These are phyloP conservation scores for Fusarium tupiense DNA, from an alignment of 2,329 filamentous ascomycete species.

Conservation along the genomic window DNA sequence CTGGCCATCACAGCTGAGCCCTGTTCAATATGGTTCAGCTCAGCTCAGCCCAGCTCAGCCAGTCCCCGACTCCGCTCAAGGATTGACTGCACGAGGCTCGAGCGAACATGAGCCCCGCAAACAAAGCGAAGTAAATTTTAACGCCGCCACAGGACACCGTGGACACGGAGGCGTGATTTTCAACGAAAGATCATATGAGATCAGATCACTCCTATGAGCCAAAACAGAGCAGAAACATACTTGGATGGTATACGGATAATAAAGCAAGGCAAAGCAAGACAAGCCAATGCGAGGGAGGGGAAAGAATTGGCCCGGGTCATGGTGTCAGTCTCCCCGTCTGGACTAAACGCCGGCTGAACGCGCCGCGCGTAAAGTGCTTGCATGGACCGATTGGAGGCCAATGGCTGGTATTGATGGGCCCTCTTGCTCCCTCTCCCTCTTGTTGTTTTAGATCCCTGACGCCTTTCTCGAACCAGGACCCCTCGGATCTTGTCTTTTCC, in stretches of 20 bases:
- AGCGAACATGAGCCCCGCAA: slow-evolving; percentile 14
- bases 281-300: not conserved
- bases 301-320: slow-evolving; percentile 14
- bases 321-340: slow-evolving; percentile 31
- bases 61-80: not conserved
- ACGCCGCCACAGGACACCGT: slow-evolving; percentile 16
- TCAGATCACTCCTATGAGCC: not conserved
- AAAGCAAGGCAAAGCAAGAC: not conserved
- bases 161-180: slow-evolving; percentile 1
- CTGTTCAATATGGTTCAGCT: not conserved
- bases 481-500: not conserved
- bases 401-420: not conserved
- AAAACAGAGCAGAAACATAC: not conserved
- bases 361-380: slow-evolving; percentile 39
- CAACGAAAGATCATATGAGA: slow-evolving; percentile 7
- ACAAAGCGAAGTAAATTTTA: slow-evolving; percentile 24
- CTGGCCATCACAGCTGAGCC: slow-evolving; percentile 1
- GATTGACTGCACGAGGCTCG: not conserved
- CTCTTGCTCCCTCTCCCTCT: not conserved
- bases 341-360: slow-evolving; percentile 13
- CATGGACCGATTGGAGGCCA: slow-evolving; percentile 7
- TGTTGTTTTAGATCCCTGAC: not conserved
- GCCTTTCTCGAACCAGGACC: not conserved
- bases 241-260: not conserved
- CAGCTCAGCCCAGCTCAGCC: not conserved